These are phyloP conservation scores for Berberis vulgaris DNA, from an alignment of 164 flowering plant species.

Conservation along the genomic window DNA sequence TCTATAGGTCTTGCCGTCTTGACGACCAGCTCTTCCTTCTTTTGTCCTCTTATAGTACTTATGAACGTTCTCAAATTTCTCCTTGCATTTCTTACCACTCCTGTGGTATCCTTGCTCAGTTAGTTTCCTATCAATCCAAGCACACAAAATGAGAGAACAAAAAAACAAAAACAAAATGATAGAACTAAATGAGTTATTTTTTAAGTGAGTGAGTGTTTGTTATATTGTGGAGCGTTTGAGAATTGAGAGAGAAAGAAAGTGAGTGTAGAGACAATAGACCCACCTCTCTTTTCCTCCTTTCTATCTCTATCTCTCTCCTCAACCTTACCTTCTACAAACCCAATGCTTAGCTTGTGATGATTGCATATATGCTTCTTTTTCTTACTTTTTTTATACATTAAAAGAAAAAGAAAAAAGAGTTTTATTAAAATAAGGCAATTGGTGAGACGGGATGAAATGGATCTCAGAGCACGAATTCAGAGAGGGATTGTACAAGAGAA, in stretches of 20 bases:
- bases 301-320: not conserved
- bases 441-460: too few species aligned
- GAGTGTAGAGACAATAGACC: too few species aligned
- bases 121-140: slow-evolving; percentile 42
- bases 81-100: slow-evolving; percentile 64
- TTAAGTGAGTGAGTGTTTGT: too few species aligned
- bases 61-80: slow-evolving; percentile 69
- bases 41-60: slow-evolving; percentile 66
- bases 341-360: not conserved
- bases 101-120: slow-evolving; percentile 48
- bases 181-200: not conserved
- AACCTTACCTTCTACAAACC: not conserved
- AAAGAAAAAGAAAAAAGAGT: too few species aligned
- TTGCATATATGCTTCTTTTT: not conserved
- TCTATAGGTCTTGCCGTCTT: slow-evolving; percentile 56
- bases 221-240: too few species aligned
- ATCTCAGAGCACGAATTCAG: too few species aligned
- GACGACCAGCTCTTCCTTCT: slow-evolving; percentile 58
- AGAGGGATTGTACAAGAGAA: too few species aligned
- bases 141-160: not conserved
- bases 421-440: too few species aligned
- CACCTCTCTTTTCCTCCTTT: too few species aligned
- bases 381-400: too few species aligned
- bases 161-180: not conserved
- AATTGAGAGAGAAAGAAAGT: too few species aligned